These are phyloP conservation scores for Podochytrium sp. DNA, from an alignment of 192 early-diverging fungal genomes.

Conservation along the genomic window DNA sequence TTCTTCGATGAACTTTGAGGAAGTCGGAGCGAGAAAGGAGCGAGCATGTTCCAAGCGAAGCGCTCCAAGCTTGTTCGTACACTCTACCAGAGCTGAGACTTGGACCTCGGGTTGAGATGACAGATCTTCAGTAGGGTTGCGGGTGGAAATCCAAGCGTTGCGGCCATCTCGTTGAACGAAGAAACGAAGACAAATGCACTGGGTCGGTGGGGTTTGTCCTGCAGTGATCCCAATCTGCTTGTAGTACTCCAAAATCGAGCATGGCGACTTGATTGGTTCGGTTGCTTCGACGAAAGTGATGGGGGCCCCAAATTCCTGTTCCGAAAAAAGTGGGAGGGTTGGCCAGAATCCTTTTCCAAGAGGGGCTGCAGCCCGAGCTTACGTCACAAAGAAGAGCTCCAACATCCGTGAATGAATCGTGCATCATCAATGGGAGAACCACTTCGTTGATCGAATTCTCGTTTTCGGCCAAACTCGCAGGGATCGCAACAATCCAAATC, in stretches of 20 bases:
- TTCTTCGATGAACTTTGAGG: not conserved
- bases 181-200: not conserved
- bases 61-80: constrained; percentile 1
- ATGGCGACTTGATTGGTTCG: not conserved
- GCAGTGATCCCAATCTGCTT: not conserved
- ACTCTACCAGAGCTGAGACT: not conserved
- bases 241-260: not conserved
- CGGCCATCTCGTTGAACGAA: not conserved
- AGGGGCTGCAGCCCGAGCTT: no score
- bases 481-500: not conserved
- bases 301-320: no score
- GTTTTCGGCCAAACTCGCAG: not conserved
- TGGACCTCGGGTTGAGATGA: not conserved
- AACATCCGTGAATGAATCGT: not conserved
- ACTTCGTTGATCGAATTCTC: no score
- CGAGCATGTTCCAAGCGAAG: not conserved
- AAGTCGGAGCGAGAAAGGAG: not conserved
- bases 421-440: not conserved
- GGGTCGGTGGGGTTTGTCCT: not conserved
- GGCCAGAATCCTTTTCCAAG: no score
- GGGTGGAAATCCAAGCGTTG: not conserved
- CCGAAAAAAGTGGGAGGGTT: no score
- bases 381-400: not conserved
- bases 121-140: not conserved
- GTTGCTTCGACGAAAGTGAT: not conserved